These are phyloP conservation scores for Candida odintsovae DNA, from an alignment of 805 yeast species.

Conservation along the genomic window DNA sequence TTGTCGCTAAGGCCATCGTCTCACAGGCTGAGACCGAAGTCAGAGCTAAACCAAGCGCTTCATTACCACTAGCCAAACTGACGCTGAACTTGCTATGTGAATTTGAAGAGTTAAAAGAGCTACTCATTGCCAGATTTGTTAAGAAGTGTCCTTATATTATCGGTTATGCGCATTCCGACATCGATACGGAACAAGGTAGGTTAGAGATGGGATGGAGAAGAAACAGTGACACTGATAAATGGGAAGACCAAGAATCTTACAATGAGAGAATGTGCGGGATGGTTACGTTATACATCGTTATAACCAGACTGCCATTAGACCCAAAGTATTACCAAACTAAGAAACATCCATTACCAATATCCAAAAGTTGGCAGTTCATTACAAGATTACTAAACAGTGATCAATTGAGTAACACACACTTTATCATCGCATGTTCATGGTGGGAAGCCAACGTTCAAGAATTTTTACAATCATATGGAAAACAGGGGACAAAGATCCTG, in stretches of 20 bases:
- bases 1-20: slow-evolving; percentile 78
- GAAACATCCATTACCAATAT: slow-evolving; percentile 51
- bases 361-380: slow-evolving; percentile 62
- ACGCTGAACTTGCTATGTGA: slow-evolving; percentile 47
- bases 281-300: slow-evolving; percentile 69
- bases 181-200: slow-evolving; percentile 81
- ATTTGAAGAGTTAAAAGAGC: slow-evolving; percentile 36
- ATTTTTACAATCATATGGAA: slow-evolving; percentile 53
- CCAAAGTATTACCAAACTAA: slow-evolving; percentile 22
- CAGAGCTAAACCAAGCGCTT: slow-evolving; percentile 67
- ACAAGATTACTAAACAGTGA: slow-evolving; percentile 62
- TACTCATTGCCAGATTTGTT: slow-evolving; percentile 67
- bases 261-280: slow-evolving; percentile 88
- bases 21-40: slow-evolving; percentile 93
- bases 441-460: slow-evolving; percentile 78
- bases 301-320: slow-evolving; percentile 48
- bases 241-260: slow-evolving; percentile 59
- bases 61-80: slow-evolving; percentile 72
- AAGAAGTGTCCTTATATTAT: slow-evolving; percentile 88
- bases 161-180: slow-evolving; percentile 63
- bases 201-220: slow-evolving; percentile 84
- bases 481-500: slow-evolving; percentile 64
- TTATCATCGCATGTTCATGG: slow-evolving; percentile 71
- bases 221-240: slow-evolving; percentile 27
- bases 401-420: slow-evolving; percentile 62